Percentiles rank a stretch among this genome's conserved stretches.
These are phyloP conservation scores for Populus hybrid DNA, from an alignment of 441 rosid species.

Conservation along the genomic window DNA sequence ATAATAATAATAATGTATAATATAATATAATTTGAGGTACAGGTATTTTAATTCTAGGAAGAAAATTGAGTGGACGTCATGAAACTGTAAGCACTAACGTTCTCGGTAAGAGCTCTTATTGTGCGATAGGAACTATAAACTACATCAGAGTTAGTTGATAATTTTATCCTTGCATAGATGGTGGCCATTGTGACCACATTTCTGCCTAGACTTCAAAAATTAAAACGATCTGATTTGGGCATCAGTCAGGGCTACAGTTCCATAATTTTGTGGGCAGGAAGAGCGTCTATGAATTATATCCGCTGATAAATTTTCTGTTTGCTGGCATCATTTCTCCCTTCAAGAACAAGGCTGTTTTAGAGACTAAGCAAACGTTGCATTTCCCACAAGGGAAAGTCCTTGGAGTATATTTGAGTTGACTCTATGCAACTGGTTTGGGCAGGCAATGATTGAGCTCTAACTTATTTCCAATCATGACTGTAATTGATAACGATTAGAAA, in stretches of 20 bases:
- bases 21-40: neutral
- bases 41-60: neutral
- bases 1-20: too few species aligned
- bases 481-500: constrained; percentile 15
- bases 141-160: neutral
- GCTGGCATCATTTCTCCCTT: neutral
- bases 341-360: neutral
- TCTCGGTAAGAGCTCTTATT: neutral
- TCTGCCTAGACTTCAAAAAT: neutral
- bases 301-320: neutral
- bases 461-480: constrained; percentile 20
- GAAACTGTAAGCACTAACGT: neutral
- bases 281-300: neutral
- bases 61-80: neutral
- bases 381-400: neutral
- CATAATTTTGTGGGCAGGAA: neutral
- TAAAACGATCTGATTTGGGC: neutral
- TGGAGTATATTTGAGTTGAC: too few species aligned
- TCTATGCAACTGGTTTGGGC: too few species aligned
- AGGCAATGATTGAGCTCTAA: neutral
- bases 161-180: neutral
- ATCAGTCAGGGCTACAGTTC: neutral
- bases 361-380: neutral
- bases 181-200: neutral
- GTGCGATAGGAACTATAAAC: neutral